phyloP scores from a whole-genome alignment of 352 stramenopile genomes.

The Globisporangium paddicum region DNA sequence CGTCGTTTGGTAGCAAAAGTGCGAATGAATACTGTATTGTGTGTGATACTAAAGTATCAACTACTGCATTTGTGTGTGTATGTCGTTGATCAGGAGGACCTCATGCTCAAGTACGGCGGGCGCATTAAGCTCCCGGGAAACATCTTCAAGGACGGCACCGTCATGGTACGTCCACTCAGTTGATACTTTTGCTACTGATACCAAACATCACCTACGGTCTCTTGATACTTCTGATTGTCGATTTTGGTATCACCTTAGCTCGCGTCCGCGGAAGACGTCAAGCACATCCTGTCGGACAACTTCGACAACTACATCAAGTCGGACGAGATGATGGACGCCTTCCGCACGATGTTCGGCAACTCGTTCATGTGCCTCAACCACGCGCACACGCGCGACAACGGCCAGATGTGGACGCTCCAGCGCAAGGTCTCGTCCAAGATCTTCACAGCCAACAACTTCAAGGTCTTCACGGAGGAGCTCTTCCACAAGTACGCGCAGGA shows the following conservation, averaged over 20 bases:
- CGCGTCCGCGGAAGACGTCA: slow-evolving; percentile 46
- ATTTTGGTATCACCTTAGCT: slow-evolving; percentile 20
- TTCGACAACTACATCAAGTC: slow-evolving; percentile 70
- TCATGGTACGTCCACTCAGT: no score
- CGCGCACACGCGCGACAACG: slow-evolving; percentile 37
- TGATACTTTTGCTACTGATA: no score
- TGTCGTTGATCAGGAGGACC: slow-evolving; percentile 21
- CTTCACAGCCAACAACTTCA: slow-evolving; percentile 70
- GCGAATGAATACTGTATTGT: no score
- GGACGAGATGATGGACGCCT: slow-evolving; percentile 50
- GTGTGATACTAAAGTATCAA: not conserved
- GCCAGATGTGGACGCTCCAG: slow-evolving; percentile 64
- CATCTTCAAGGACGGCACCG: no score
- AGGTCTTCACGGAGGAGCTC: slow-evolving; percentile 36
- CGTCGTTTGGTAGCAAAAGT: no score
- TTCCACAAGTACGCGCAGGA: slow-evolving; percentile 37
- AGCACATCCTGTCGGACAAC: slow-evolving; percentile 62
- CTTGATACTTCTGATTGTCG: no score
- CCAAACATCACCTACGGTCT: slow-evolving; percentile 3
- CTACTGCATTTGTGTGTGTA: not conserved
- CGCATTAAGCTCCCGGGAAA: slow-evolving; percentile 65
- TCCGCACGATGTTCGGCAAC: slow-evolving; percentile 66
- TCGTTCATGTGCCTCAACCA: slow-evolving; percentile 71
- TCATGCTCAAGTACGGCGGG: slow-evolving; percentile 33
- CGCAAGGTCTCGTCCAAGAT: slow-evolving; percentile 79